Conservation (phyloP, 768 basidiomycete genomes). For the Trametes villosa region DNA sequence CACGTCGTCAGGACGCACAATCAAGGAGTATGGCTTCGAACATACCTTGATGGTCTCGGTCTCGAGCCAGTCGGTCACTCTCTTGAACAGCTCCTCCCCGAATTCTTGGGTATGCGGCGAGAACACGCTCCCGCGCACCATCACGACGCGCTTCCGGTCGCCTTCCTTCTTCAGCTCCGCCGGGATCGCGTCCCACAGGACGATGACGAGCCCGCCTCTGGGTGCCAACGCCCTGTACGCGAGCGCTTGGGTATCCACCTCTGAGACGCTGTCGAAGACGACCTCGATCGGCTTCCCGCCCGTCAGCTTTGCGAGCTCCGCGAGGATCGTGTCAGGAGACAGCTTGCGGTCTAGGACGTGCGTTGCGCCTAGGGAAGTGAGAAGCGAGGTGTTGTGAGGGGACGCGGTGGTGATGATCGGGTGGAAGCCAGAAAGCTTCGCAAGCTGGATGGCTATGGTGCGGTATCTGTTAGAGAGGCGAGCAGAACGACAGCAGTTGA, state of each 20-base stretch:
- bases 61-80: conserved; percentile 28
- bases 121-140: conserved; percentile 23
- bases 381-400: conserved; percentile 21
- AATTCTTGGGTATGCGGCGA: conserved; percentile 16
- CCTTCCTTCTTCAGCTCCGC: conserved; percentile 11
- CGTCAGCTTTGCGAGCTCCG: conserved; percentile 20
- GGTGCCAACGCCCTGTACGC: conserved; percentile 32
- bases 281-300: conserved; percentile 23
- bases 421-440: conserved; percentile 12
- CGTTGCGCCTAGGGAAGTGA: conserved; percentile 30
- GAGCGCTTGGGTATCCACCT: conserved; percentile 25
- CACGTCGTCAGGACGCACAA: not conserved
- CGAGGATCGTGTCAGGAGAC: conserved; percentile 5
- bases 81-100: conserved; percentile 25
- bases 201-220: conserved; percentile 26
- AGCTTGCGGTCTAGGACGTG: conserved; percentile 32
- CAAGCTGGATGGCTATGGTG: conserved; percentile 30
- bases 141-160: conserved; percentile 21
- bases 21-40: not conserved
- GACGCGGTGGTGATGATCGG: conserved; percentile 28
- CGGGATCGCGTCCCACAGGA: conserved; percentile 12
- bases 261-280: conserved; percentile 30
- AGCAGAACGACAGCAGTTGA: too few species aligned
- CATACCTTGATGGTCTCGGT: conserved; percentile 30
- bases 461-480: too few species aligned